Percentiles rank a stretch among this genome's conserved stretches.
Evolutionary conservation across 441 rosid species (phyloP).

Genomic region (Brassica hybrid): DNA sequence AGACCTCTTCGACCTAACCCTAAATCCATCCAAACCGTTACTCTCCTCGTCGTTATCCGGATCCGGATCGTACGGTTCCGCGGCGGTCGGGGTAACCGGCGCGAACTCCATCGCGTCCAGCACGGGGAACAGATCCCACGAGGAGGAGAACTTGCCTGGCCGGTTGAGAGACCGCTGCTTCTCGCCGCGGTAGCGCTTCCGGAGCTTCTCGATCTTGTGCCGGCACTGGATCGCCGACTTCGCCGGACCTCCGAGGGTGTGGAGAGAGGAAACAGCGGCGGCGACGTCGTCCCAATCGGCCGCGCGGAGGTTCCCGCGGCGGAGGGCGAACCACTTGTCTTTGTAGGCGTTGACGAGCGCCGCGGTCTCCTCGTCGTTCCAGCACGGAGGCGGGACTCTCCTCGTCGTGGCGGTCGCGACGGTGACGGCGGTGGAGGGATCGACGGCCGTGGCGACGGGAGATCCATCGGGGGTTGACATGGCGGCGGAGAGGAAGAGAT

Average conservation of each 20-base stretch:
- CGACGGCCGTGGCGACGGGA: conserved; percentile 36
- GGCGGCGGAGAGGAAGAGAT: conserved; percentile 32
- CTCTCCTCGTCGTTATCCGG: conserved; percentile 33
- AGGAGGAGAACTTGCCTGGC: conserved; percentile 55
- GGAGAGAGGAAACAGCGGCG: conserved; percentile 49
- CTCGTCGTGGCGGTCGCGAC: conserved; percentile 45
- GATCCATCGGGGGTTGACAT: conserved; percentile 40
- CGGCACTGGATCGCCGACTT: conserved; percentile 71
- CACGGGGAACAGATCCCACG: conserved; percentile 63
- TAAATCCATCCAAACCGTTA: conserved; percentile 43
- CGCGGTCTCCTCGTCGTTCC: conserved; percentile 69
- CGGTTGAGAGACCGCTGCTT: conserved; percentile 56
- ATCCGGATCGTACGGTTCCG: conserved; percentile 45
- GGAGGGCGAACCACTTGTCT: conserved; percentile 66
- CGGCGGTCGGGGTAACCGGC: conserved; percentile 43
- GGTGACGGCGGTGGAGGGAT: conserved; percentile 41
- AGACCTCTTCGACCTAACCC: conserved; percentile 48
- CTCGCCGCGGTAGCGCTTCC: conserved; percentile 71
- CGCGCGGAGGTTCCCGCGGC: conserved; percentile 68
- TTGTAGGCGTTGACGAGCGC: conserved; percentile 63
- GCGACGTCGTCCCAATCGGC: conserved; percentile 72
- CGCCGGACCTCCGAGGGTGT: conserved; percentile 39
- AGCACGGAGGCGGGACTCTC: conserved; percentile 70
- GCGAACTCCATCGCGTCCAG: conserved; percentile 66
- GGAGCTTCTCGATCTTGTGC: conserved; percentile 81